Evolutionary conservation across 2,329 filamentous ascomycete genomes (phyloP).

Genomic region (Fusarium sarcochroum): DNA sequence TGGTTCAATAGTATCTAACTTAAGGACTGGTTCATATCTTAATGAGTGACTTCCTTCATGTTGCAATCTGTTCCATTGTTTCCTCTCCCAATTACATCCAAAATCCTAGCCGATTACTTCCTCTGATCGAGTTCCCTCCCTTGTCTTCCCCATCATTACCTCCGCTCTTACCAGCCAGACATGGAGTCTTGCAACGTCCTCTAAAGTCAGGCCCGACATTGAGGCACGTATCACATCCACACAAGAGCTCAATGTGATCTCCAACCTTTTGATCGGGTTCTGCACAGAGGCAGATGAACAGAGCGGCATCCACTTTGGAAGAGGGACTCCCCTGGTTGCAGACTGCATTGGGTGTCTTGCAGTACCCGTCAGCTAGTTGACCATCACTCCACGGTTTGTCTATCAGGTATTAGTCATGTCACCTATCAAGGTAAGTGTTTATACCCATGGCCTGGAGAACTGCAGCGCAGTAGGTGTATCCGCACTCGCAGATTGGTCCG

Average conservation of each 20-base stretch:
- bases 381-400: constrained; percentile 53
- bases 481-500: constrained; percentile 57
- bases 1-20: constrained; percentile 9
- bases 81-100: constrained; percentile 21
- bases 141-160: not conserved
- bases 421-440: not conserved
- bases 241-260: constrained; percentile 55
- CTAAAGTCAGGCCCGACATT: constrained; percentile 57
- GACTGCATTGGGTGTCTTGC: constrained; percentile 54
- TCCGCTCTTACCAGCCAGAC: constrained; percentile 42
- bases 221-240: constrained; percentile 58
- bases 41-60: constrained; percentile 17
- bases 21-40: not conserved
- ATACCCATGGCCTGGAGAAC: constrained; percentile 57
- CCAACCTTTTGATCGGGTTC: constrained; percentile 52
- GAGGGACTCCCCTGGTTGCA: constrained; percentile 52
- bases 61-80: not conserved
- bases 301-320: constrained; percentile 51
- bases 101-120: constrained; percentile 17
- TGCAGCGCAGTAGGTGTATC: constrained; percentile 59
- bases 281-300: constrained; percentile 58
- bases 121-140: constrained; percentile 16
- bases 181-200: constrained; percentile 57
- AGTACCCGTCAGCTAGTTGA: constrained; percentile 55
- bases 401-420: constrained; percentile 23